Evolutionary conservation across 148 eudicot genomes (phyloP).

Genomic region (Chenopodium formosanum): DNA sequence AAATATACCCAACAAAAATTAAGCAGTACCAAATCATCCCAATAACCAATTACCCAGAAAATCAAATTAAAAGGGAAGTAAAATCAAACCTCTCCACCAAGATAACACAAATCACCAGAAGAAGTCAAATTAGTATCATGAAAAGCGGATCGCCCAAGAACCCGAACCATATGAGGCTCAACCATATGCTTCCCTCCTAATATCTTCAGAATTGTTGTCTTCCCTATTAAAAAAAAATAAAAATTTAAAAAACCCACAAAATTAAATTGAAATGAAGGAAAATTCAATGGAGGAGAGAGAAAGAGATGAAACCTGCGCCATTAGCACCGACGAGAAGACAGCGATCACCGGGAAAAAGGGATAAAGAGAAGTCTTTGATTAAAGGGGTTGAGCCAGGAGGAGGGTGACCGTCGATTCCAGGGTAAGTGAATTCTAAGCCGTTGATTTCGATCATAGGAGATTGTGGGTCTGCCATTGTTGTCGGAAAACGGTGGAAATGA

Average conservation of each 20-base stretch:
- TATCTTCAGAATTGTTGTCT: slow-evolving; percentile 88
- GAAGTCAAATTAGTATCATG: slow-evolving; percentile 86
- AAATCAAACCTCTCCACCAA: slow-evolving; percentile 82
- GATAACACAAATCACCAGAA: slow-evolving; percentile 81
- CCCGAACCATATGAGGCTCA: slow-evolving; percentile 83
- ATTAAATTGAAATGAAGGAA: not conserved
- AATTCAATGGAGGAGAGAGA: not conserved
- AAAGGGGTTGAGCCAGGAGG: slow-evolving; percentile 90
- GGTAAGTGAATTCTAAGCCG: slow-evolving; percentile 80
- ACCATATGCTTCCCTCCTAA: slow-evolving; percentile 98
- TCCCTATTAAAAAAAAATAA: slow-evolving; percentile 36
- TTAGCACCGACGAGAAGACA: slow-evolving; percentile 94
- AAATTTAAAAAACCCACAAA: not conserved
- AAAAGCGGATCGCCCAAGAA: slow-evolving; percentile 90
- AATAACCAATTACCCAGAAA: not conserved
- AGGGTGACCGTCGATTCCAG: slow-evolving; percentile 95
- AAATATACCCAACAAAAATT: no score
- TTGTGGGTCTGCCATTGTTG: slow-evolving; percentile 33
- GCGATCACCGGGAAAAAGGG: slow-evolving; percentile 64
- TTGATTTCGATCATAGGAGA: slow-evolving; percentile 56
- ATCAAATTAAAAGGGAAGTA: not conserved
- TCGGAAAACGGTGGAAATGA: not conserved
- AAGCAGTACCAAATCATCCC: no score
- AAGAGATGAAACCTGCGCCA: slow-evolving; percentile 65
- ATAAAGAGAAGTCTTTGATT: slow-evolving; percentile 56